Evolutionary conservation across 495 filamentous ascomycete species (phyloP), one percentile per base, ranked within the genome.

Genomic region (Xylaria castorea): DNA sequence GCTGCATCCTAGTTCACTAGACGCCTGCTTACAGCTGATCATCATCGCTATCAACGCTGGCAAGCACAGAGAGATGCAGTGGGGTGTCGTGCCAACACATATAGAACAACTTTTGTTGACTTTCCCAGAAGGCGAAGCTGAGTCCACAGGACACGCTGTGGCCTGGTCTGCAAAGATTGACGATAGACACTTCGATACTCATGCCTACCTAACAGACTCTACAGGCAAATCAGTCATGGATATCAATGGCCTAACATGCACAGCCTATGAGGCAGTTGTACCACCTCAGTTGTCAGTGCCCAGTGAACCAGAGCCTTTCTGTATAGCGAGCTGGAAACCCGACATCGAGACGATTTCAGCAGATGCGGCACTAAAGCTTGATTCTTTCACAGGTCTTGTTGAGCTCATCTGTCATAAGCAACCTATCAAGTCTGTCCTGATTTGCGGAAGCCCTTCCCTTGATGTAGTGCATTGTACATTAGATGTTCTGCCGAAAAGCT

Each of bases 241-340:
- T 38, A 55, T 77, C 14, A 64, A 63, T 34, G 70, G 57, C 46
- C 66, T 77, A 3, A 75, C 68, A 38, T 77, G 72, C 60, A 72
- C 60, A 18, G 48, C 70, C 6, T 77, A 73, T 32, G 70, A 75
- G 25, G 73, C 73, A 66, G 73, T 62, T 42, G 34, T 75, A 57
- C 68, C 80, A 1, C 74, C 40, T 8, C 76, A 25, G 20, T 30
- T 51, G 22, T 25, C 22, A 18, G 46, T 11, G 3, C 7, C 63
- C 42, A 66, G 63, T 22, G 40, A 51, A 8, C 42, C 63, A 36
- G 25, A 66, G 32, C 71, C 71, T 5, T 73, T 68, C 27, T 73
- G 65, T 30, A 27, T 57, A 1, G 25, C 53, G 36, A 68, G 44
- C 5, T 73, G 71, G 71, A 73, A 64, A 38, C 71, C 71, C 7